Base-by-base conservation (phyloP, 805 yeast species). In the Ogataea nonfermentans region DNA sequence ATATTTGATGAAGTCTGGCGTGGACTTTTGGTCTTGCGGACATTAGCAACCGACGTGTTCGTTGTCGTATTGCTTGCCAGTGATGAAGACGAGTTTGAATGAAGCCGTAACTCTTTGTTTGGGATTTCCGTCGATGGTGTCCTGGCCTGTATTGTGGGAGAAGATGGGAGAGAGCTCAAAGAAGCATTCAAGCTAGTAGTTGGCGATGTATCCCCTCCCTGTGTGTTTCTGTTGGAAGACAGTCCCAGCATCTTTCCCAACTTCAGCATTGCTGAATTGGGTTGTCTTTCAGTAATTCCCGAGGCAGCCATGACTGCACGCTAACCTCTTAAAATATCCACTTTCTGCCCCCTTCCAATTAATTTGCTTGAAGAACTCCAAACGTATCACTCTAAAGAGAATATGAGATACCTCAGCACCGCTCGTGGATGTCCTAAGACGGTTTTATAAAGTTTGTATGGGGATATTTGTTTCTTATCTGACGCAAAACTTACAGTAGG, bases 211-310 rank as follows among this genome's bases (percentile, higher is more conserved):
- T 35, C 44, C 11, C 32, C 19, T 6, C 37, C 25, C 12, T 37
- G 19, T 4, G 27, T 22, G 11, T 16, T 22, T 23, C 16, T 31
- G 24, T 12, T 37, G 2, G 40, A 37, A 1, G 51, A 42, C 7
- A 55, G 42, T 8, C 57, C 57, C 28, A 55, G 43, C 27, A 55
- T 46, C 29, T 50, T 48, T 7, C 57, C 59, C 29, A 55, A 43
- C 40, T 47, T 53, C 9, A 53, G 40, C 24, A 51, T 44, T 4
- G 59, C 40, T 14, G 53, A 49, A 30, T 40, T 48, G 32, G 52
- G 45, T 14, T 49, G 47, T 35, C 46, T 48, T 32, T 41, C 44
- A 16, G 40, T 37, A 9, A 41, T 37, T 30, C 35, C 40, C 31
- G 35, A 30, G 14, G 35, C 40, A 25, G 40, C 35, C 40, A 37